A percentile compares a stretch with the other conserved stretches of the same genome.
These are phyloP conservation scores for Sclerospora graminicola DNA, from an alignment of 352 stramenopile species.

Conservation along the genomic window DNA sequence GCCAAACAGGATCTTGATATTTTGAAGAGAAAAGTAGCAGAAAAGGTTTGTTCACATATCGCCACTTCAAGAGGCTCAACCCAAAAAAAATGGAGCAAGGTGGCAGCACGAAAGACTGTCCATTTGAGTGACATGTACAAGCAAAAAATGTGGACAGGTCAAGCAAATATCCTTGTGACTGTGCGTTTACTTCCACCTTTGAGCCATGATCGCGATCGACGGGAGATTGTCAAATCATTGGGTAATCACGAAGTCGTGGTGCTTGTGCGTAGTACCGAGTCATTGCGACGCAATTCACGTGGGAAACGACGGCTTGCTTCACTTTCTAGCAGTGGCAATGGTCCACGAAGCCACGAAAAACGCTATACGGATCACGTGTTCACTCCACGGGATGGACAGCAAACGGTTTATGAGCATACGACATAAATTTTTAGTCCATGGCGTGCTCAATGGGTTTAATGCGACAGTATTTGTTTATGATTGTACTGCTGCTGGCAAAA, in stretches of 20 bases:
- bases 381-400: conserved; percentile 47
- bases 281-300: conserved; percentile 13
- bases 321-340: conserved; percentile 2
- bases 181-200: neutral
- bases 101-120: too few species aligned
- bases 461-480: conserved; percentile 90
- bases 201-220: conserved; percentile 51
- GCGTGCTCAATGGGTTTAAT: conserved; percentile 83
- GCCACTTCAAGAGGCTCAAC: too few species aligned
- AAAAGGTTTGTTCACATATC: too few species aligned
- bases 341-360: conserved; percentile 49
- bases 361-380: conserved; percentile 85
- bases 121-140: too few species aligned
- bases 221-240: conserved; percentile 77
- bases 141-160: too few species aligned
- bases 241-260: conserved; percentile 83
- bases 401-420: conserved; percentile 78
- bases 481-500: conserved; percentile 59
- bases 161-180: too few species aligned
- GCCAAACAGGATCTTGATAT: too few species aligned
- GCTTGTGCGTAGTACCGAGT: conserved; percentile 30
- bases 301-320: conserved; percentile 28
- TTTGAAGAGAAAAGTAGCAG: too few species aligned
- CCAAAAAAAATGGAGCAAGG: too few species aligned
- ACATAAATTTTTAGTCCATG: conserved; percentile 84